Evolutionary conservation across 78 protist species (phyloP).

Genomic region (Cavenderia fasciculata): DNA sequence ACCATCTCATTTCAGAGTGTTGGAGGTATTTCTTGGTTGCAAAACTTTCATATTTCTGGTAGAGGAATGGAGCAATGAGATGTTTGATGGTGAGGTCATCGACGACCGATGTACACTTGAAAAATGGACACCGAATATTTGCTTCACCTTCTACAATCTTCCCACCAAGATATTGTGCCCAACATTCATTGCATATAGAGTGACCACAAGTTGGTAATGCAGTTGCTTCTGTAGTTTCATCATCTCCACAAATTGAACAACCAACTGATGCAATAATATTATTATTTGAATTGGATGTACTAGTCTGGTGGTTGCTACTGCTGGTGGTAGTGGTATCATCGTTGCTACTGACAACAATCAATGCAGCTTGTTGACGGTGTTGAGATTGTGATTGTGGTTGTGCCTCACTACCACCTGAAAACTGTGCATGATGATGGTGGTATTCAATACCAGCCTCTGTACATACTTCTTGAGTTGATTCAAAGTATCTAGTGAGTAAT

Average conservation of each 20-base stretch:
- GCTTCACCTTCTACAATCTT: slow-evolving; percentile 80
- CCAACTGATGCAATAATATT: background rate
- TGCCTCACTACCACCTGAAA: too few species aligned
- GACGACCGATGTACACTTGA: slow-evolving; percentile 20
- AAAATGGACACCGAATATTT: slow-evolving; percentile 40
- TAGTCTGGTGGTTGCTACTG: background rate
- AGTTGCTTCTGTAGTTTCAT: background rate
- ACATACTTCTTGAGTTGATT: slow-evolving; percentile 66
- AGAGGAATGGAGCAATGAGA: slow-evolving; percentile 34
- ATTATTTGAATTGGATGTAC: background rate
- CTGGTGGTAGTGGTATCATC: background rate
- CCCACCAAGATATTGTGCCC: slow-evolving; percentile 57
- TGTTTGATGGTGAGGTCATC: slow-evolving; percentile 14
- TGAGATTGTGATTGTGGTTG: too few species aligned
- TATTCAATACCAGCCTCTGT: slow-evolving; percentile 49
- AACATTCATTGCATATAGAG: slow-evolving; percentile 76
- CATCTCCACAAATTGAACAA: slow-evolving; percentile 82
- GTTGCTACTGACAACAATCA: background rate
- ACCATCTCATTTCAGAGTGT: slow-evolving; percentile 46
- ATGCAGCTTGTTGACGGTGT: background rate
- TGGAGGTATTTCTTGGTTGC: slow-evolving; percentile 44
- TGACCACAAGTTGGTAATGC: slow-evolving; percentile 58
- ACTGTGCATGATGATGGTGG: too few species aligned
- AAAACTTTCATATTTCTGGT: slow-evolving; percentile 56
- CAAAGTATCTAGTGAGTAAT: slow-evolving; percentile 63